Evolutionary conservation across 352 stramenopile genomes (phyloP).

Genomic region (Phytophthora multivora): DNA sequence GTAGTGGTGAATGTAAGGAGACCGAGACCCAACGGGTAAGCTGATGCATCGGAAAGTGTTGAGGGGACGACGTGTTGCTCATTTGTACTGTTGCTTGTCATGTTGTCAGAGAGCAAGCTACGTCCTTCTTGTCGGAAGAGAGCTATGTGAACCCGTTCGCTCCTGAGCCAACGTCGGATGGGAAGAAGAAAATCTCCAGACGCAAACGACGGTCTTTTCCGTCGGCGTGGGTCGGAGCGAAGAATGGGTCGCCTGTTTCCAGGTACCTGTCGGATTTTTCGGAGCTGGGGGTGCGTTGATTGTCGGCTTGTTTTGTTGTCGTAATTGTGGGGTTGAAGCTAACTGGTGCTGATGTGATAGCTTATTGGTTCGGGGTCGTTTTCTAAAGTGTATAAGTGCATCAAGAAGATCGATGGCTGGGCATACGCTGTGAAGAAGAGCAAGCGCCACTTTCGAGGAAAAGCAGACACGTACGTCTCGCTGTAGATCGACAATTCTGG

Average conservation of each 20-base stretch:
- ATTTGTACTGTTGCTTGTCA: conserved; percentile 6
- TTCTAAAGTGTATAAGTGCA: conserved; percentile 87
- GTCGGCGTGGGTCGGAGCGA: conserved; percentile 37
- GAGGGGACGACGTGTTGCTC: conserved; percentile 2
- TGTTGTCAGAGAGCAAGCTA: conserved; percentile 28
- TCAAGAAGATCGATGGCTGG: conserved; percentile 89
- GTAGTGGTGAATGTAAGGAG: conserved; percentile 37
- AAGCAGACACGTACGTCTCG: conserved; percentile 77
- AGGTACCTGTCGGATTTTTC: conserved; percentile 85
- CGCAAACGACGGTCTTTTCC: conserved; percentile 75
- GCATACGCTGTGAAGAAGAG: conserved; percentile 89
- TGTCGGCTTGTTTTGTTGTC: not conserved
- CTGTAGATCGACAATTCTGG: not conserved
- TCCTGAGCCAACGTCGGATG: conserved; percentile 51
- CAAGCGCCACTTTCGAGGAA: conserved; percentile 82
- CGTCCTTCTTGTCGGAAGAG: conserved; percentile 38
- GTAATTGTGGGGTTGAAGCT: not conserved
- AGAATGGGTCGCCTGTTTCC: conserved; percentile 51
- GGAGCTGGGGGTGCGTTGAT: conserved; percentile 61
- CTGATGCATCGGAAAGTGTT: not conserved
- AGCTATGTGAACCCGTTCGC: conserved; percentile 78
- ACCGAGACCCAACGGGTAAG: conserved; percentile 35
- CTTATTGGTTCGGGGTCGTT: conserved; percentile 85
- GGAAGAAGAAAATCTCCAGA: conserved; percentile 63
- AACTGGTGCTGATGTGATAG: conserved; percentile 31